Evolutionary conservation across 768 basidiomycete species (phyloP), one percentile per base, ranked within the genome.

Genomic region (Suillus spraguei): DNA sequence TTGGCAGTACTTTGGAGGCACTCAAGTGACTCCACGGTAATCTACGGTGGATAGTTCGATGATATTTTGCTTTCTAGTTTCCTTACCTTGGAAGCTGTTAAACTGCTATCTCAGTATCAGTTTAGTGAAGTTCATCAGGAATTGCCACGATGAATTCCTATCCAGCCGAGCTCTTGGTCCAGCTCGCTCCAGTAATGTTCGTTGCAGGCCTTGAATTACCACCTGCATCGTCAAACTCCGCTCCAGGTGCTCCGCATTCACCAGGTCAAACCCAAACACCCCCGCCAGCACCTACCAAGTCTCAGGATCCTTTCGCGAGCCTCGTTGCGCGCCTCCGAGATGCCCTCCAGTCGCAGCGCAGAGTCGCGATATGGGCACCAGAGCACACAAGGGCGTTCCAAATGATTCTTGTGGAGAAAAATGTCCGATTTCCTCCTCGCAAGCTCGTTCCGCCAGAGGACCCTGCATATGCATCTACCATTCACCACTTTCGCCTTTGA

Each of bases 401-500:
- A 66, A 83, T 93, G 24, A 77, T 94, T 38, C 78, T 97, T 10
- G 95, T 97, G 9, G 94, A 95, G 69, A 92, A 88, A 77, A 84
- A 86, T 64, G 81, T 91, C 59, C 88, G 88, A 53, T 94, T 98
- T 68, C 96, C 97, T 1, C 94, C 95, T 1, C 85, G 94, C 39
- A 98, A 96, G 74, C 77, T 90, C 50, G 77, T 86, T 39, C 62
- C 80, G 3, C 77, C 86, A 8, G 85, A 88, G 33, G 86, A 89
- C 67, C 81, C 85, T 2, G 76, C 83, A 52, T 85, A 84, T 65
- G 70, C 83, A 0, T 73, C 82, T 8, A 79, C 87, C 95, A 94
- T 76, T 99, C 97, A 0, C 95, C 95, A 0, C 82, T 99, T n/a
- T 98, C 95, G 0, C 97, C 97, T 0, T 78, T 98, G 46, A 92